Evolutionary conservation across 208 protist genomes (phyloP), one percentile per base, ranked within the genome.

Genomic region (Acanthamoeba castellanii): DNA sequence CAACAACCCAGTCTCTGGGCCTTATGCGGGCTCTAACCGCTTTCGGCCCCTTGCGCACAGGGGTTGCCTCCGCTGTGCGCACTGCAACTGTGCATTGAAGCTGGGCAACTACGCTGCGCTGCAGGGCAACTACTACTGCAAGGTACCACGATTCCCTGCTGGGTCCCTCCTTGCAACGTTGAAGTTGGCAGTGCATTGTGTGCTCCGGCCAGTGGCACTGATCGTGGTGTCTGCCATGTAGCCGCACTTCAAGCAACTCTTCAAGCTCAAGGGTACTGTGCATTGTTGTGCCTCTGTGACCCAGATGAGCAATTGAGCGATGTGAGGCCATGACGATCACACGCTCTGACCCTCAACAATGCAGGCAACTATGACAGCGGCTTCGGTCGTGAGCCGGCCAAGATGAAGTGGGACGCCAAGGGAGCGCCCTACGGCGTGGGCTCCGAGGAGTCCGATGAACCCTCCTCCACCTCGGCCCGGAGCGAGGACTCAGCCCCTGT

Each of bases 81-180:
- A 92, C 30, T 92, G 85, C 61, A 92, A 92, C 16, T 72, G 34
- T 13, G 61, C 85, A 2, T 50, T 92, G 57, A 92, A 92, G 85
- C 85, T 92, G 32, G 85, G 85, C 52, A 92, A 92, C 85, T 92
- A 74, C 61, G 85, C 85, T 32, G 85, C 85, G 13, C 85, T 92
- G 30, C 59, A 72, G 59, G 85, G 85, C 57, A 92, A 92, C 30
- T 92, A 74, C 85, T 92, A 92, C 59, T 92, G 85, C 59, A 92
- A 64, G 81, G 22, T 30, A 70, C 66, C 1, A 47, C n/a, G 1
- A 30, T 13, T 42, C 11, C 66, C 18, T 27, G 13, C 20, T 74
- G 13, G 13, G 8, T 27, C 20, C 20, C 27, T 11, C 11, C 27
- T 27, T 74, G 13, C n/a, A n/a, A n/a, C n/a, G n/a, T n/a, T n/a